Evolutionary conservation across 2,329 filamentous ascomycete species (phyloP).

Genomic region (Thielaviopsis musarum): DNA sequence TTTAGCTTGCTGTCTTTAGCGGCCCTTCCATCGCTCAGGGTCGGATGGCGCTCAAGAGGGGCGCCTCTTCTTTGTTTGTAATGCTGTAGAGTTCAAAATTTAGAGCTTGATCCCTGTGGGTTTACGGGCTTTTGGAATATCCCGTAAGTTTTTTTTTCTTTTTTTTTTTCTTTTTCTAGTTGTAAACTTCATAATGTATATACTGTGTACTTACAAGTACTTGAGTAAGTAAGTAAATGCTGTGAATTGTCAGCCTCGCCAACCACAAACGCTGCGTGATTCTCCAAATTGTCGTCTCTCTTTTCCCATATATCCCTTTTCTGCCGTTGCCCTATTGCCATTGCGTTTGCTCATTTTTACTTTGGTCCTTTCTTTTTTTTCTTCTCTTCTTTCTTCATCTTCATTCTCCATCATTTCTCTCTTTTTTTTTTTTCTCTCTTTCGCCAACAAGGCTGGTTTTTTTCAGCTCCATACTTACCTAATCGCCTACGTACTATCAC

Average conservation of each 20-base stretch:
- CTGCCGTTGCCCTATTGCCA: background rate
- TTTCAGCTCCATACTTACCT: background rate
- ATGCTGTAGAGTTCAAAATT: too few relatives aligned
- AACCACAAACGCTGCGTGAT: background rate
- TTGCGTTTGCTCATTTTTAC: too few relatives aligned
- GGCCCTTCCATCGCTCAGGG: background rate
- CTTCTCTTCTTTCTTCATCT: background rate
- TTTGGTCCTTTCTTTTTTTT: background rate
- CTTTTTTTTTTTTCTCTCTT: background rate
- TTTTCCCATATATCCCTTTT: background rate
- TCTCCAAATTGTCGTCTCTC: background rate
- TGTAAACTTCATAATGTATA: too few relatives aligned
- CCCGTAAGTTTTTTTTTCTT: too few relatives aligned
- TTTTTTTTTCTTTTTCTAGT: too few relatives aligned
- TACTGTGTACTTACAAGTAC: too few relatives aligned
- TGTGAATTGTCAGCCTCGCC: background rate
- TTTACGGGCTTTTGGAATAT: background rate
- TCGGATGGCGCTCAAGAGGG: background rate
- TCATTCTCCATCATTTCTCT: background rate
- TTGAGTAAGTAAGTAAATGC: too few relatives aligned
- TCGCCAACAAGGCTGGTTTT: too few relatives aligned
- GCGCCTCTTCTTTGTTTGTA: too few relatives aligned
- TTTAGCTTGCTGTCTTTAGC: background rate
- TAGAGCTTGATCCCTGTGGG: too few relatives aligned
- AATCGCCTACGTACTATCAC: background rate